Base-by-base conservation (phyloP, 441 rosid species). In the Breynia disticha region DNA sequence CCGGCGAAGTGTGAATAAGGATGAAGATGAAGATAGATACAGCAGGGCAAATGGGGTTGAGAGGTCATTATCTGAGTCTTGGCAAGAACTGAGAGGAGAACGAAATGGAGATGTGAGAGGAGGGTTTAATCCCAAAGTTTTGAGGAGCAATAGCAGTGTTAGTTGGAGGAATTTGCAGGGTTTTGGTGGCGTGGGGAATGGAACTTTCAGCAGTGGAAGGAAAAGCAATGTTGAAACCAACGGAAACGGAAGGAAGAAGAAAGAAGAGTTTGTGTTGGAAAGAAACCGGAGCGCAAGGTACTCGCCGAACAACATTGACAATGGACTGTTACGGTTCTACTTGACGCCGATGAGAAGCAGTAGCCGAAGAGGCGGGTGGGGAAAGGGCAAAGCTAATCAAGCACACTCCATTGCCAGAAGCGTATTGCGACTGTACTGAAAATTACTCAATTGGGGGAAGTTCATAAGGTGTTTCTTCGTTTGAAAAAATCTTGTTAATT, bases 81-180 rank as follows among this genome's bases (percentile, higher is more conserved):
- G 99, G 99, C 95, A 72, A 38, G 97, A 87, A 53, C 63, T 84
- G 68, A 74, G 90, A 66, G 82, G 78, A 18, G 84, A 75, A 35
- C 63, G 68, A 1, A 74, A 76, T 51, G 86, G 82, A 41, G 88
- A 80, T 11, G 67, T 57, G n/a, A 76, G 76, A 72, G 83, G 71
- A 52, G 84, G 75, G 47, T 79, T 78, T 28, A 79, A 86, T 50
- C 89, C 91, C 11, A 94, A 75, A 78, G 54, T 94, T 57, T 51
- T 76, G 69, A 80, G 99, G 75, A 94, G 99, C 75, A 94, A 90
- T 42, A 94, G 99, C 76, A 94, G 95, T 59, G 96, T 90, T 39
- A 94, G 97, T 65, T 87, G 94, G 89, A 74, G 96, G 71, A 90
- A 81, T 66, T 76, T 91, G 0, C 69, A 74, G 63, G 69, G 68